Percentiles rank a stretch among this genome's conserved stretches.
Evolutionary conservation across 2,329 filamentous ascomycete species (phyloP).

Genomic region (Tolypocladium sp.): DNA sequence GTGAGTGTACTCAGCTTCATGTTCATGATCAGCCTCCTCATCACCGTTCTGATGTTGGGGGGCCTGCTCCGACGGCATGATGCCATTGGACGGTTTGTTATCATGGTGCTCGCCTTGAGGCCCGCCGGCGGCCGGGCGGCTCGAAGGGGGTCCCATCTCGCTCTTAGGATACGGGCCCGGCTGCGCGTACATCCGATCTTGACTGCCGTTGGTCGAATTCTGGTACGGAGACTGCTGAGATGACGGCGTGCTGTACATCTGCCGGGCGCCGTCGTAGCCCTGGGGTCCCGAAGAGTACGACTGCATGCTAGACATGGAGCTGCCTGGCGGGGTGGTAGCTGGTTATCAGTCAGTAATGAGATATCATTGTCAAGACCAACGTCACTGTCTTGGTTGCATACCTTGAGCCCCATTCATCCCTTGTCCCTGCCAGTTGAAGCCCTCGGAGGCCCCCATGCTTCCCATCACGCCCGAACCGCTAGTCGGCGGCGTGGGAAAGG

Average conservation of each 20-base stretch:
- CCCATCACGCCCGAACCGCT: slow-evolving; percentile 80
- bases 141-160: slow-evolving; percentile 79
- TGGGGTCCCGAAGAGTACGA: slow-evolving; percentile 61
- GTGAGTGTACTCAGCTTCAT: slow-evolving; percentile 80
- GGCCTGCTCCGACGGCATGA: slow-evolving; percentile 44
- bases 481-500: slow-evolving; percentile 87
- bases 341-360: slow-evolving; percentile 64
- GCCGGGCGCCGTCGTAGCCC: slow-evolving; percentile 67
- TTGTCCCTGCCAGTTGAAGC: slow-evolving; percentile 67
- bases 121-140: slow-evolving; percentile 47
- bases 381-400: slow-evolving; percentile 44
- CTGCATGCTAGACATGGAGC: slow-evolving; percentile 67
- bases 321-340: slow-evolving; percentile 79
- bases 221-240: slow-evolving; percentile 65
- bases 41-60: slow-evolving; percentile 49
- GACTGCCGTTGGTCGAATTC: slow-evolving; percentile 47
- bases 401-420: slow-evolving; percentile 54
- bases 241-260: slow-evolving; percentile 67
- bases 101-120: slow-evolving; percentile 54
- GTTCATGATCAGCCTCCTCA: slow-evolving; percentile 63
- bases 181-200: slow-evolving; percentile 62
- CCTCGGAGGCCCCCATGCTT: slow-evolving; percentile 65
- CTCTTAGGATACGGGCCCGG: slow-evolving; percentile 64
- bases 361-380: slow-evolving; percentile 18
- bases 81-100: slow-evolving; percentile 56